Conservation (phyloP, 1,284 basidiomycete species). For the Inonotus hispidus region DNA sequence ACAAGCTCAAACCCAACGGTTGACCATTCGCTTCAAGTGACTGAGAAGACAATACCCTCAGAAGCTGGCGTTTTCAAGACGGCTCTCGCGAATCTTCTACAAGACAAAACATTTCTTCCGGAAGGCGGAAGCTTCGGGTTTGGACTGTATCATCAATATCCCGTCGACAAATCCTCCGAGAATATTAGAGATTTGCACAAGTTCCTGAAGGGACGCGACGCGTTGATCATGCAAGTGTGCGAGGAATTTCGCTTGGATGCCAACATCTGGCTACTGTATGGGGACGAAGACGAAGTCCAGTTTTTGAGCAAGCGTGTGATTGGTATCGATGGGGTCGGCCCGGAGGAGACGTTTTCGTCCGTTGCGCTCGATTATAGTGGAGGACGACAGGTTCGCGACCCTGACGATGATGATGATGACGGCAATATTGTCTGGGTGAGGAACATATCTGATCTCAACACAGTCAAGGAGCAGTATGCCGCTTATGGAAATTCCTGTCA, state of each 20-base stretch:
- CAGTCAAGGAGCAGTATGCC: neutral
- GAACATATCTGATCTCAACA: neutral
- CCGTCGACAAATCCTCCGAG: conserved; percentile 14
- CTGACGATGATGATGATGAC: too few species aligned
- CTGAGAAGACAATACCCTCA: conserved; percentile 3
- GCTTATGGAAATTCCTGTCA: neutral
- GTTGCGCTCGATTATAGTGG: too few species aligned
- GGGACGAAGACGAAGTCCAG: neutral
- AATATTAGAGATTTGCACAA: neutral
- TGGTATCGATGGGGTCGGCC: too few species aligned
- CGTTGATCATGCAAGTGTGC: neutral
- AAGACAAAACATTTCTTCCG: conserved; percentile 25
- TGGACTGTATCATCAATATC: conserved; percentile 31
- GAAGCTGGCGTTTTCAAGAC: conserved; percentile 8
- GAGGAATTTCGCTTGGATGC: neutral
- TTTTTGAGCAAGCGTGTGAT: neutral
- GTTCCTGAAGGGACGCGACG: conserved; percentile 27
- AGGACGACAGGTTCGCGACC: too few species aligned
- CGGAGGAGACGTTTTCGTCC: too few species aligned
- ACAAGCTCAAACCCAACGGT: neutral
- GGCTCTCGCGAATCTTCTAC: conserved; percentile 17
- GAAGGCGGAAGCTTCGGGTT: conserved; percentile 31
- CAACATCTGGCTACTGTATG: neutral
- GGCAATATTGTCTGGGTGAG: neutral
- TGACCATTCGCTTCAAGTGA: conserved; percentile 6